Evolutionary conservation across 768 basidiomycete species (phyloP), one percentile per base, ranked within the genome.

Genomic region (Suillus spraguei): DNA sequence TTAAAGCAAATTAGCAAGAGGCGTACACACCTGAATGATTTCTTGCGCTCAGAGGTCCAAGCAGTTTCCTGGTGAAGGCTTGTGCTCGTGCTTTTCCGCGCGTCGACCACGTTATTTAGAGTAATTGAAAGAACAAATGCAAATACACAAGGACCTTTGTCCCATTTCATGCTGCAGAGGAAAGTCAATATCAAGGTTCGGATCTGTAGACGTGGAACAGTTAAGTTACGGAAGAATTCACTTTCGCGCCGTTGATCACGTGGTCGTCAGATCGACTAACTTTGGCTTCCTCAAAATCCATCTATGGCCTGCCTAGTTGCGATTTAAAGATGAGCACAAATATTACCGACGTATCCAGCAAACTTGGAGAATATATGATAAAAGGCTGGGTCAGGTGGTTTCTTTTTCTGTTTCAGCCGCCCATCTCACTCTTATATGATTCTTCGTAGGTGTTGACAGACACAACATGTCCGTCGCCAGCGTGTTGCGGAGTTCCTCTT

Each of bases 351-450:
- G 81, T 90, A 11, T 85, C 91, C n/a, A 75, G 76, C 63, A 82
- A 77, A 44, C 81, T 93, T 17, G 89, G 89, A 5, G 83, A 88
- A 66, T 88, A 85, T 65, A 86, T 94, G 86, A 77, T 92, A 66
- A 87, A 85, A 73, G 91, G 91, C 67, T 92, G 90, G 90, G 91
- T 90, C 63, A 64, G 79, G 70, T 7, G 41, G 28, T 20, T 10
- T 52, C 61, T 46, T 11, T 60, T 39, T 33, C 41, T 47, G 22
- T 8, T 47, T 54, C 4, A 22, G 17, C 17, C 28, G 44, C 56
- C 22, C 41, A 42, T 65, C 62, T 54, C 35, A 46, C 8, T 59
- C 53, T 49, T 58, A 56, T 20, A 32, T 63, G 39, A 11, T 35
- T 61, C 36, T 52, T 49, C 35, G 22, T 63, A 90, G 86, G 80